Conservation (phyloP, 495 filamentous ascomycete genomes). For the Daldinia vernicosa region DNA sequence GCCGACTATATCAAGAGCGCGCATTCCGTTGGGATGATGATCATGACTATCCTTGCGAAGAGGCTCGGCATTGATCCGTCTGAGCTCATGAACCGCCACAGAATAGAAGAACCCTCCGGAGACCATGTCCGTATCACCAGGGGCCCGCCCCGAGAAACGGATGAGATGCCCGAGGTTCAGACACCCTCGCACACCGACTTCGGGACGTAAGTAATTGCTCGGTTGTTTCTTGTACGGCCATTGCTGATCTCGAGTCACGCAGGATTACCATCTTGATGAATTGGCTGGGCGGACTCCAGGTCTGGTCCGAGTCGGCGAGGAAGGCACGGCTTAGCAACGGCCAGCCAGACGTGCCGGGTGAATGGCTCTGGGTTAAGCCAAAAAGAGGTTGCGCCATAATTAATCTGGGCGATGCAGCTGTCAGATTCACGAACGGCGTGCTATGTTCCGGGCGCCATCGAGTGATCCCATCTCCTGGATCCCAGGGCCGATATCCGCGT, state of each 20-base stretch:
- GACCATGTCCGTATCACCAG: slow-evolving; percentile 66
- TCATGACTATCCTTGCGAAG: slow-evolving; percentile 61
- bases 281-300: slow-evolving; percentile 67
- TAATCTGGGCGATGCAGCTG: slow-evolving; percentile 73
- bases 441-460: slow-evolving; percentile 70
- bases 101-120: slow-evolving; percentile 58
- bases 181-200: slow-evolving; percentile 51
- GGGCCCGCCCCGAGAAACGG: slow-evolving; percentile 38
- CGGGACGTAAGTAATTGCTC: slow-evolving; percentile 54
- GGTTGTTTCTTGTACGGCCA: slow-evolving; percentile 23
- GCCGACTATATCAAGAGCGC: slow-evolving; percentile 57
- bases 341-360: slow-evolving; percentile 49
- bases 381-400: slow-evolving; percentile 66
- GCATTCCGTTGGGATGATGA: slow-evolving; percentile 58
- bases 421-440: slow-evolving; percentile 69
- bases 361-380: slow-evolving; percentile 69
- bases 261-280: slow-evolving; percentile 69
- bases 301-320: slow-evolving; percentile 55
- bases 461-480: slow-evolving; percentile 65
- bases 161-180: slow-evolving; percentile 46
- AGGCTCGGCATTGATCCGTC: slow-evolving; percentile 59
- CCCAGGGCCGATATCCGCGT: slow-evolving; percentile 59
- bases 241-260: neutral
- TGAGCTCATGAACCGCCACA: slow-evolving; percentile 61
- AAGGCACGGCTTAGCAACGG: slow-evolving; percentile 34